Percentiles rank a stretch among this genome's conserved stretches.
Conservation (phyloP, 2,329 filamentous ascomycete genomes). For the Aspergillus piperis region DNA sequence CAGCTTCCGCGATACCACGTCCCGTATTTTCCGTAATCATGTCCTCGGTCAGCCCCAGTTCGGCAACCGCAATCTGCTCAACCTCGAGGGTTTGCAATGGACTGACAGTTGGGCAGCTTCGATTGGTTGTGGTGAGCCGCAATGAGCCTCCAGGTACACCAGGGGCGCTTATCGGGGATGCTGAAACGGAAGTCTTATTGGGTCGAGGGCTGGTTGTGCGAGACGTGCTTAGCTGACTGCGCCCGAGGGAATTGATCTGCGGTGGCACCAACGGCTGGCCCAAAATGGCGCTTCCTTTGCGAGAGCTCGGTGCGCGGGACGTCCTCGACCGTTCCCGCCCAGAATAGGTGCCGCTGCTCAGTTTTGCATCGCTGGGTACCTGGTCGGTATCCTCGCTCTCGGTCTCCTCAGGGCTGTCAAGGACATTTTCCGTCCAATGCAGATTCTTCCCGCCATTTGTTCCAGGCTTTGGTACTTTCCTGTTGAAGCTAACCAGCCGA, state of each 20-base stretch:
- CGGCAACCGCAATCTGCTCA: constrained; percentile 85
- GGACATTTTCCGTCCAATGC: constrained; percentile 87
- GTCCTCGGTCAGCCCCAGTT: constrained; percentile 82
- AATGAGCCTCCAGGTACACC: constrained; percentile 47
- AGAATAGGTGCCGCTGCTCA: constrained; percentile 51
- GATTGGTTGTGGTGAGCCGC: constrained; percentile 55
- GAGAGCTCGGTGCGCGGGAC: constrained; percentile 40
- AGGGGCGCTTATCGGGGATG: constrained; percentile 44
- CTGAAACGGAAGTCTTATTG: constrained; percentile 43
- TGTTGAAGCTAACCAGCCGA: constrained; percentile 87
- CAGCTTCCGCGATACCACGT: constrained; percentile 77
- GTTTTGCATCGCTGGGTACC: constrained; percentile 42
- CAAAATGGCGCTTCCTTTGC: constrained; percentile 46
- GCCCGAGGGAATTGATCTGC: constrained; percentile 37
- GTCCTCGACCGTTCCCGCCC: constrained; percentile 44
- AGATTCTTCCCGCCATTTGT: constrained; percentile 84
- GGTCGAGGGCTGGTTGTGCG: constrained; percentile 44
- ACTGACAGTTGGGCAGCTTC: constrained; percentile 59
- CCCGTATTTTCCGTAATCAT: constrained; percentile 92
- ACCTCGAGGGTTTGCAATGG: constrained; percentile 87
- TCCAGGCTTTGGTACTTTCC: constrained; percentile 61
- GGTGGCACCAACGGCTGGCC: constrained; percentile 39
- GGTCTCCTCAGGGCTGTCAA: constrained; percentile 71
- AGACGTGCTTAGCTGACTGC: constrained; percentile 38
- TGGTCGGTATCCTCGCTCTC: constrained; percentile 66